Conservation (phyloP, 2,329 filamentous ascomycete species). For the Nothophaeocryptopus gaeumannii region DNA sequence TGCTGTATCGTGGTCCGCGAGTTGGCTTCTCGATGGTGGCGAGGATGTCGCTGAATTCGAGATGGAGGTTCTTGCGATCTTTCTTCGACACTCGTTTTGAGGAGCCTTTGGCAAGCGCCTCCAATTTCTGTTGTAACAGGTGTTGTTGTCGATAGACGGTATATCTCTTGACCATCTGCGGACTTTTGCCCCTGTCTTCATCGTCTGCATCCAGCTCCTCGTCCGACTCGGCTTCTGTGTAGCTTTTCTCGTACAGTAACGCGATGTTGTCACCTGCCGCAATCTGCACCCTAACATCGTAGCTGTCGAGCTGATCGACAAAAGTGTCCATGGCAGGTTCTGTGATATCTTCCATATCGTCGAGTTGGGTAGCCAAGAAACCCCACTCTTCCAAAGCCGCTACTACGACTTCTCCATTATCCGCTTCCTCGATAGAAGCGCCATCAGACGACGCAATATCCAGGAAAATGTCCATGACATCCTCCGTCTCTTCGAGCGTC, state of each 20-base stretch:
- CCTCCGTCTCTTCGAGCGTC: constrained; percentile 61
- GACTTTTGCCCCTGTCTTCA: constrained; percentile 42
- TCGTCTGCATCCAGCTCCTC: constrained; percentile 48
- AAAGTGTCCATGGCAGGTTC: constrained; percentile 75
- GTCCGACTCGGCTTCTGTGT: constrained; percentile 57
- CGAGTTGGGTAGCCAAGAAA: constrained; percentile 72
- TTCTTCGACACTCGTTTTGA: constrained; percentile 63
- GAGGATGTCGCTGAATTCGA: constrained; percentile 63
- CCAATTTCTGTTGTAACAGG: constrained; percentile 58
- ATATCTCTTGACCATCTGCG: constrained; percentile 60
- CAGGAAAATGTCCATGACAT: constrained; percentile 71
- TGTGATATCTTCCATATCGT: constrained; percentile 69
- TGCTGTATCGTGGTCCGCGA: constrained; percentile 64
- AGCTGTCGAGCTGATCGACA: constrained; percentile 78
- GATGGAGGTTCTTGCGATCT: constrained; percentile 64
- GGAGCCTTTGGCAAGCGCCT: constrained; percentile 58
- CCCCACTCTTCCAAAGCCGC: constrained; percentile 77
- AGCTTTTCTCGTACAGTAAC: constrained; percentile 73
- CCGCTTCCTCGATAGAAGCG: constrained; percentile 65
- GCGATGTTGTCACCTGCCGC: constrained; percentile 78
- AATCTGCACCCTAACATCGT: constrained; percentile 69
- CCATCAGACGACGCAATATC: constrained; percentile 81
- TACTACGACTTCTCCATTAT: constrained; percentile 67
- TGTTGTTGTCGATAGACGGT: constrained; percentile 63
- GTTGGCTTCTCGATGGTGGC: constrained; percentile 65